phyloP scores from a whole-genome alignment of 306 rosid genomes.

The Gynostemma pentaphyllum region DNA sequence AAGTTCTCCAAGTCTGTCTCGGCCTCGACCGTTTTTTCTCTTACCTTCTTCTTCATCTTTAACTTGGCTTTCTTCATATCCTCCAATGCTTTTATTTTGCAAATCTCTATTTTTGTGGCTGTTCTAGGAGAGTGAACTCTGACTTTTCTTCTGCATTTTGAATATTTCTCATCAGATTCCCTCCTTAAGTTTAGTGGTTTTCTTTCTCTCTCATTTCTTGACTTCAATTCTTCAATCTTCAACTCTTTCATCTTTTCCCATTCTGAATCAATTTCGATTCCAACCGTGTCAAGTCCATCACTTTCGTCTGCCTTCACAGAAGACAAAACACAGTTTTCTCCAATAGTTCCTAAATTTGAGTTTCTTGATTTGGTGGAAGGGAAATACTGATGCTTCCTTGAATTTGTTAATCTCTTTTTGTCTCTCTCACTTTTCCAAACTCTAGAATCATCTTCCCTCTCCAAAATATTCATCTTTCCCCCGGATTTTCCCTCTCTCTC shows the following conservation, averaged over 20 bases:
- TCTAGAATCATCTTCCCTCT: conserved; percentile 27
- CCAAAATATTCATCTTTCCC: conserved; percentile 21
- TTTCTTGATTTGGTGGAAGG: conserved; percentile 19
- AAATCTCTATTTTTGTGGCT: conserved; percentile 47
- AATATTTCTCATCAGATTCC: conserved; percentile 44
- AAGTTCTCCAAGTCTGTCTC: conserved; percentile 40
- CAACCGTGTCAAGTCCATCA: conserved; percentile 5
- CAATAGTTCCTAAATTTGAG: conserved; percentile 20
- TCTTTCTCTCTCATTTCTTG: conserved; percentile 32
- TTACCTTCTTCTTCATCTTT: conserved; percentile 37
- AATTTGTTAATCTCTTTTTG: not conserved
- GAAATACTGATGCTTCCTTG: conserved; percentile 20
- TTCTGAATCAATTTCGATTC: conserved; percentile 8
- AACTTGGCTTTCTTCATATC: conserved; percentile 55
- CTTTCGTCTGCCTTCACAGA: conserved; percentile 10
- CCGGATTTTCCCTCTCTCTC: conserved; percentile 22
- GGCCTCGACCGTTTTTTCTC: conserved; percentile 14
- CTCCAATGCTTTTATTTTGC: conserved; percentile 59
- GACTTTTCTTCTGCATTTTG: conserved; percentile 34
- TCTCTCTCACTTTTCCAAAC: conserved; percentile 21
- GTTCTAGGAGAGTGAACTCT: conserved; percentile 57
- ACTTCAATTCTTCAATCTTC: conserved; percentile 34
- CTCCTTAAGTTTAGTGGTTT: conserved; percentile 44
- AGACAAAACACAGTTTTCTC: conserved; percentile 18
- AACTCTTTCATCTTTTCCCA: conserved; percentile 25